phyloP scores from a whole-genome alignment of 108 stramenopile species.

The Licmophora abbreviata region DNA sequence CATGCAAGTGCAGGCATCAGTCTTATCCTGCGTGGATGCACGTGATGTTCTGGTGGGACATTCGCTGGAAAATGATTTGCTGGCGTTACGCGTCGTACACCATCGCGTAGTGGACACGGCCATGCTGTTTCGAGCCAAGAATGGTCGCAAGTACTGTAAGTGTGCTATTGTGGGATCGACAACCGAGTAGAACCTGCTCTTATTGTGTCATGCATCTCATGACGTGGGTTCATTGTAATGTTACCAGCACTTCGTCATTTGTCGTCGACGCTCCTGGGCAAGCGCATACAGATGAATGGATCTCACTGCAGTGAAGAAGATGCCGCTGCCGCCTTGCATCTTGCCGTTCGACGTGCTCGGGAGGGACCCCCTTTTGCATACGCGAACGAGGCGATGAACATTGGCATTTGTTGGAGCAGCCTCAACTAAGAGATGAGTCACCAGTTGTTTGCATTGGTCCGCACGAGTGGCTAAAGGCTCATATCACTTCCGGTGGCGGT shows the following conservation, averaged over 20 bases:
- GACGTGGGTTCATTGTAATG: too few species aligned
- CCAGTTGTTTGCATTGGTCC: conserved; percentile 62
- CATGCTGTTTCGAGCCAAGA: conserved; percentile 54
- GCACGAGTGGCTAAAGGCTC: conserved; percentile 47
- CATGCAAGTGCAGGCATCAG: conserved; percentile 63
- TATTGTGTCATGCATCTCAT: too few species aligned
- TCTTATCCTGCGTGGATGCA: conserved; percentile 46
- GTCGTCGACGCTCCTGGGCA: conserved; percentile 37
- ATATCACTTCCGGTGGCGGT: conserved; percentile 36
- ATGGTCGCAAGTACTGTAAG: conserved; percentile 58
- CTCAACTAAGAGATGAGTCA: conserved; percentile 9
- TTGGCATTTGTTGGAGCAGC: conserved; percentile 8
- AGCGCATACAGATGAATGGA: conserved; percentile 42
- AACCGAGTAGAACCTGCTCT: too few species aligned
- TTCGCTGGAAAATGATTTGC: conserved; percentile 88
- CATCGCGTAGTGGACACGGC: conserved; percentile 74
- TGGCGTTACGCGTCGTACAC: conserved; percentile 68
- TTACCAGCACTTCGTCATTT: conserved; percentile 43
- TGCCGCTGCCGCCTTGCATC: conserved; percentile 55
- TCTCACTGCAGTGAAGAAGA: conserved; percentile 81
- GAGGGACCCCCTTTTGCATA: conserved; percentile 44
- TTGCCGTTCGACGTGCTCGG: conserved; percentile 59
- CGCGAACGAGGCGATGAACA: conserved; percentile 22
- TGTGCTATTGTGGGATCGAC: not conserved
- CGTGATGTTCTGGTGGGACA: conserved; percentile 86